A percentile compares a stretch with the other conserved stretches of the same genome.
phyloP scores from a whole-genome alignment of 2,329 filamentous ascomycete genomes.

The Scedosporium minutisporum region DNA sequence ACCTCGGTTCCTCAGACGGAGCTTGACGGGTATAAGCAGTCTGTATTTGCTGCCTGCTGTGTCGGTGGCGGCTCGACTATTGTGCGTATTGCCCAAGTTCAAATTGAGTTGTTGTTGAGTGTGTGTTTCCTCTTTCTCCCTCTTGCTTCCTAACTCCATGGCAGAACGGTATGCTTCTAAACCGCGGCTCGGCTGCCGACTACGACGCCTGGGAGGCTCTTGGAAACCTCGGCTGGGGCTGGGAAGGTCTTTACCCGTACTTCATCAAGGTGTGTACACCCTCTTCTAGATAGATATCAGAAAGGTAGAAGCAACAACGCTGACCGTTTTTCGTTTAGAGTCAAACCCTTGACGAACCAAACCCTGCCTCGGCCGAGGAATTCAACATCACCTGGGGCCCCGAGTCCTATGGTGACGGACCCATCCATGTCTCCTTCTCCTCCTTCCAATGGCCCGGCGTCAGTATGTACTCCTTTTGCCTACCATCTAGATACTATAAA shows the following conservation, averaged over 20 bases:
- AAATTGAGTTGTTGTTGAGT: neutral
- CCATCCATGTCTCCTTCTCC: conserved; percentile 10
- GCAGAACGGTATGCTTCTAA: conserved; percentile 7
- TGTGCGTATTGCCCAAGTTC: neutral
- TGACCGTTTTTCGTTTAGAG: neutral
- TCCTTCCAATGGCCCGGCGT: conserved; percentile 6
- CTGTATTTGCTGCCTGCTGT: conserved; percentile 5
- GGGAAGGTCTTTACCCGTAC: conserved; percentile 20
- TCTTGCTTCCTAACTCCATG: neutral
- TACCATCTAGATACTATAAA: too few relatives aligned
- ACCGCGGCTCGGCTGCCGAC: conserved; percentile 5
- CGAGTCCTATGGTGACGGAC: conserved; percentile 23
- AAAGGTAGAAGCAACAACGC: neutral
- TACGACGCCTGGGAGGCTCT: conserved; percentile 16
- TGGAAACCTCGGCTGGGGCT: conserved; percentile 18
- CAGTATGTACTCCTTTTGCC: neutral
- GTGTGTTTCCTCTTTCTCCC: neutral
- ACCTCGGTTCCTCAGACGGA: conserved; percentile 6
- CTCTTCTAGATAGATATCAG: neutral
- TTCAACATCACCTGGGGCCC: conserved; percentile 22
- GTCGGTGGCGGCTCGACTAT: conserved; percentile 6
- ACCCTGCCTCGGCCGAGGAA: conserved; percentile 16
- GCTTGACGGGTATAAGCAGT: conserved; percentile 5
- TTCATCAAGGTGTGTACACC: conserved; percentile 20
- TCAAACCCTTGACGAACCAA: conserved; percentile 18